These are phyloP conservation scores for Astrothelium subdiscretum DNA, from an alignment of 495 filamentous ascomycete species.

Conservation along the genomic window DNA sequence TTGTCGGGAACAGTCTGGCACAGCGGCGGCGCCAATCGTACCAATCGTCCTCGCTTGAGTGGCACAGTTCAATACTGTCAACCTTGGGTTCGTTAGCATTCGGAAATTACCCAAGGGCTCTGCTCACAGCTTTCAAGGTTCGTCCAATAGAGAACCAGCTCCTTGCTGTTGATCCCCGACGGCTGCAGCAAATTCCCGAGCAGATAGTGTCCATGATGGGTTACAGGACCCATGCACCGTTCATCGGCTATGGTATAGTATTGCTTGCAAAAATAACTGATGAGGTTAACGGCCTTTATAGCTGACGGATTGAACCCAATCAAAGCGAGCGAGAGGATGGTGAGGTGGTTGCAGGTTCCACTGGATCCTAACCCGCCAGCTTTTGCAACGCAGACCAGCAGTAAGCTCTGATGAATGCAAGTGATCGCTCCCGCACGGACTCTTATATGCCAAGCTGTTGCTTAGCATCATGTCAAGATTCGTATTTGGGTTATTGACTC, in stretches of 20 bases:
- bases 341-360: constrained; percentile 5
- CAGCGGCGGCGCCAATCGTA: constrained; percentile 3
- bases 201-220: constrained; percentile 9
- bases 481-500: no score
- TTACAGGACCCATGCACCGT: constrained; percentile 3
- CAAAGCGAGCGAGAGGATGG: constrained; percentile 5
- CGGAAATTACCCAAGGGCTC: neutral
- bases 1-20: constrained; percentile 3
- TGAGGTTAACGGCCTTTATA: neutral
- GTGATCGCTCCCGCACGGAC: no score
- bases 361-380: constrained; percentile 5
- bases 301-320: constrained; percentile 6
- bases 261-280: neutral
- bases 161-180: constrained; percentile 14
- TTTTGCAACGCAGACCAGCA: constrained; percentile 2
- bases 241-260: constrained; percentile 5
- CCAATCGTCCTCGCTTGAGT: constrained; percentile 8
- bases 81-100: constrained; percentile 10
- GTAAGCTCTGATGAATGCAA: neutral
- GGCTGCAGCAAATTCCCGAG: constrained; percentile 4
- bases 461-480: no score
- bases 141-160: constrained; percentile 25
- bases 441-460: no score
- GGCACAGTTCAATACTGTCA: constrained; percentile 29
- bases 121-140: constrained; percentile 8